Evolutionary conservation across 2,329 filamentous ascomycete species (phyloP), one percentile per base, ranked within the genome.

Genomic region (Ascochyta viciae-villosae): DNA sequence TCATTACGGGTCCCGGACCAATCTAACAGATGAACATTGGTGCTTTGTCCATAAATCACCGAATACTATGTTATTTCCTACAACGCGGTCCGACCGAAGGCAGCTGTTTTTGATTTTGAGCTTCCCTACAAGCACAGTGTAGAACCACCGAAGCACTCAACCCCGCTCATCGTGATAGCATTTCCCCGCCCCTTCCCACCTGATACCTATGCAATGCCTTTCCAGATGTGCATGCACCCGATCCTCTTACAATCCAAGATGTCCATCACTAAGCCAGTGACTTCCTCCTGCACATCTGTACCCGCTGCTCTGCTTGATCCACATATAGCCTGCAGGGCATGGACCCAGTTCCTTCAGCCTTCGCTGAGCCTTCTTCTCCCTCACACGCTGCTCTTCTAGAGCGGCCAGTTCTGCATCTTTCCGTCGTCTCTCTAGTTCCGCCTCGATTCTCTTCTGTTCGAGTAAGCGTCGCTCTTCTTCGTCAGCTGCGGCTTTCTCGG

Each of bases 281-380:
- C 65, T 67, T 0, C 88, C 88, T 0, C 83, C 88, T 0, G 80
- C 80, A 74, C 89, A 91, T 5, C 86, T 72, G 71, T 85, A 91
- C 0, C 88, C 88, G 1, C 64, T 67, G 1, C 2, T 37, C 64
- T 87, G 81, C 62, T 83, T 85, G 24, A 89, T 85, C 89, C 89
- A 92, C 0, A 54, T 50, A 65, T 43, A 91, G 0, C 88, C 89
- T 16, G 50, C 34, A 0, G 79, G 77, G 69, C 89, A 92, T 0
- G 72, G 45, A 0, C 88, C 88, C 76, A 85, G 78, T 1, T 61
- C 27, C 60, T 67, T 73, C 60, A 91, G 67, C 63, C 82, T 86
- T 35, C 66, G 61, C 72, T 83, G 80, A 10, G 63, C 71, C 57
- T 75, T 66, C 54, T 40, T 62, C 53, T 78, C 77, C 57, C 80